Evolutionary conservation across 176 grass and related monocot genomes (phyloP), one percentile per base, ranked within the genome.

Genomic region (Aegilops tauschii): DNA sequence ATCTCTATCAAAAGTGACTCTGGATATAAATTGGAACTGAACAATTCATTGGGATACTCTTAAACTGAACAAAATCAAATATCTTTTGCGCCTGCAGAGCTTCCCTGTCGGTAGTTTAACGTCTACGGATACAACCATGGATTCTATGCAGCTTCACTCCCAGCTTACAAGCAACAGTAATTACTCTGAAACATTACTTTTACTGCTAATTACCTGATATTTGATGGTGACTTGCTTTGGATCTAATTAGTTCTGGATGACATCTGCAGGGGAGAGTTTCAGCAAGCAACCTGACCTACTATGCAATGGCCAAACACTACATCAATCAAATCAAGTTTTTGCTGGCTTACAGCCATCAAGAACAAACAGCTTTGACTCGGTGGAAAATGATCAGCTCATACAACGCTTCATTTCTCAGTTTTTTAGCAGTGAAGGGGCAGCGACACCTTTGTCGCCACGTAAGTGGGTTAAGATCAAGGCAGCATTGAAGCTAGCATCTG

Each of bases 391-490:
- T 17, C 82, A 88, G 4, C 81, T 88, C 30, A 18, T 88, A 71
- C 71, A 82, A 56, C 20, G 21, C 31, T 88, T 91, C 78, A 6
- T 88, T 3, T 84, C 86, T 70, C 54, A 35, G 77, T 28, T 77
- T 47, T 31, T 82, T 27, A 64, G 72, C 70, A 85, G 52, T 85
- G 70, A 77, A 18, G 37, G 81, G n/a, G 69, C 62, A 27, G 31
- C 52, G 0, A 47, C 23, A 21, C 90, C 86, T 85, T 59, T 88
- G 75, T 91, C 86, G 11, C 86, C 82, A 27, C 82, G 86, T 66
- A 91, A 88, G 34, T 91, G 90, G 90, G 25, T 91, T 72, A 91
- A 88, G 72, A 82, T 91, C 64, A 82, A 61, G 18, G 90, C 83
- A 13, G 86, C 63, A 59, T 16, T 91, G 71, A 91, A 88, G 82